Evolutionary conservation across 805 yeast genomes (phyloP).

Genomic region (Wickerhamomyces strasburgensis): DNA sequence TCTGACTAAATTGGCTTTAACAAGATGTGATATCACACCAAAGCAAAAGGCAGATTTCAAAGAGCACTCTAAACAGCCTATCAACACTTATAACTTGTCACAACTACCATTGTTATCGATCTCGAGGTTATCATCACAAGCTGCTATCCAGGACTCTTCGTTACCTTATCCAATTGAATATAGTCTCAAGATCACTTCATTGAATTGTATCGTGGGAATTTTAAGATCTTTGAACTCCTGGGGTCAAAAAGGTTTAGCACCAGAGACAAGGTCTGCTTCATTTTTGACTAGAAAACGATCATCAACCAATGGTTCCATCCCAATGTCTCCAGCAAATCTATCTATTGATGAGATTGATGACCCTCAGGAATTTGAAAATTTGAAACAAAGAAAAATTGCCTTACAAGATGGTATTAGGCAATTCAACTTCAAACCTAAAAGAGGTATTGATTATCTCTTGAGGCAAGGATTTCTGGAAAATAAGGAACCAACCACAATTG

Average conservation of each 20-base stretch:
- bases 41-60: conserved; percentile 57
- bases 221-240: conserved; percentile 77
- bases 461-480: conserved; percentile 58
- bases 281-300: conserved; percentile 24
- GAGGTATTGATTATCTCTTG: conserved; percentile 63
- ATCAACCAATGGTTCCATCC: conserved; percentile 22
- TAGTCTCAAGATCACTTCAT: conserved; percentile 75
- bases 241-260: conserved; percentile 65
- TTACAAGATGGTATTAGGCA: conserved; percentile 70
- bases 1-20: conserved; percentile 59
- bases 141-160: conserved; percentile 49
- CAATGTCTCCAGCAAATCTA: conserved; percentile 5
- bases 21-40: conserved; percentile 66
- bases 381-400: conserved; percentile 78
- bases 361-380: conserved; percentile 78
- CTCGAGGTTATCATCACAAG: conserved; percentile 45
- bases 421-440: conserved; percentile 82
- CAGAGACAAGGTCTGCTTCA: conserved; percentile 21
- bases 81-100: conserved; percentile 69
- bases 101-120: conserved; percentile 76
- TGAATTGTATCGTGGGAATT: conserved; percentile 76
- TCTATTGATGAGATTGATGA: conserved; percentile 48
- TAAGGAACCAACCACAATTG: conserved; percentile 63
- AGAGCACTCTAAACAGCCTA: conserved; percentile 46
- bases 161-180: conserved; percentile 68